Evolutionary conservation across 441 rosid species (phyloP), one percentile per base, ranked within the genome.

Genomic region (Populus trichocarpa): DNA sequence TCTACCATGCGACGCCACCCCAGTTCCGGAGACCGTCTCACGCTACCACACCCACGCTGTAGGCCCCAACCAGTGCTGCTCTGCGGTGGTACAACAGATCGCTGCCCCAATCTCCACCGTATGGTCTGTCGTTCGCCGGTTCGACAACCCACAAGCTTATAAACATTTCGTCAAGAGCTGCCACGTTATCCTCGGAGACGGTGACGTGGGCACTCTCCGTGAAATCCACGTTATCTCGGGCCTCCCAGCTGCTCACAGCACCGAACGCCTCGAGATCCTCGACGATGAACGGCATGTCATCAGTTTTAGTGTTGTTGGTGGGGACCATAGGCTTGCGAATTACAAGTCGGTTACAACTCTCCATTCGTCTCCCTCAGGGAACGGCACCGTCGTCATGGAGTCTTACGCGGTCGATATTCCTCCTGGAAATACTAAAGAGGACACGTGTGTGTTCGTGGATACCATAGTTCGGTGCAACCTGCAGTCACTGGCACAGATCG

Each of bases 391-490:
- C 30, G 95, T 93, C n/a, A 79, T 91, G 14, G 97, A 93, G 81
- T 93, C 97, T 12, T 93, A 89, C 87, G 92, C 87, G 76, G 97
- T 91, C 72, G 97, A 93, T 61, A 85, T 90, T 38, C 97, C 97
- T 65, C 79, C 84, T 0, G 97, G 96, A 67, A 93, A 93, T 71
- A 90, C 90, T 8, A 81, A 84, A 73, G 97, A 93, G 61, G 97
- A 93, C 67, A 89, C 96, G 18, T 86, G 89, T 66, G 81, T 88
- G 78, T 91, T 93, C 28, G 91, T 86, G 12, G 96, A 91, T 67
- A 93, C 96, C 7, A 90, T 93, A 46, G 91, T 93, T 18, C 85
- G 96, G 72, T 93, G 96, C 87, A 93, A 93, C 84, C 87, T 93
- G 78, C 92, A 86, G 74, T 91, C 95, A 38, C 76, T 93, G 73